Base-by-base conservation (phyloP, 306 rosid genomes). In the Quillaja saponaria region DNA sequence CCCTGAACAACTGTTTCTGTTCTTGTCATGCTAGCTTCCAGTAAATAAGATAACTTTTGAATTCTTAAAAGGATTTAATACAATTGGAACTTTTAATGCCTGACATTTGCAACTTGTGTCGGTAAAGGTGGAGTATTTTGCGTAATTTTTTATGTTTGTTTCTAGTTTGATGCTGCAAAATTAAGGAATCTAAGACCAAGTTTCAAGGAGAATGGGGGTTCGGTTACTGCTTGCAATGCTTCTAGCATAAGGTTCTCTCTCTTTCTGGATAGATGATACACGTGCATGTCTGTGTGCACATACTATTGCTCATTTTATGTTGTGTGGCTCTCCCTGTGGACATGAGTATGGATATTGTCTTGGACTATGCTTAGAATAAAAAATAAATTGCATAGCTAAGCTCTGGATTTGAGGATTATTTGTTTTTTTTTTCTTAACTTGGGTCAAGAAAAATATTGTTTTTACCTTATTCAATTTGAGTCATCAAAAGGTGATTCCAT, bases 151-250 rank as follows among this genome's bases (percentile, higher is more conserved):
- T 25, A 25, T 25, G 4, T 25, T 1, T 4, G 4, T 25, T 71
- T 51, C 51, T 72, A 91, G 98, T 91, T 91, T 52, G 96, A 91
- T 91, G 85, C 92, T 75, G 80, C 78, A 20, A 91, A 88, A 69
- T 74, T 91, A 71, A 78, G 69, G 74, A 88, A 79, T 73, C 95
- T 91, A 47, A 84, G 78, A 68, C 90, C 98, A 49, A 88, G 84
- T 84, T 91, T 91, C 63, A 88, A 84, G 81, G 54, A 80, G 79
- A 76, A 53, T 57, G 90, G 90, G 19, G 97, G 95, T 65, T 63
- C 96, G 58, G 96, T 91, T 49, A 88, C 92, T 33, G 98, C 95
- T 77, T 96, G 96, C 69, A 91, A 88, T 82, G 96, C 96, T 67
- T 91, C 98, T 71, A 79, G 60, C 57, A 85, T 88, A 67, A 88